phyloP scores from a whole-genome alignment of 1,284 basidiomycete genomes.

The Inonotus obliquus region DNA sequence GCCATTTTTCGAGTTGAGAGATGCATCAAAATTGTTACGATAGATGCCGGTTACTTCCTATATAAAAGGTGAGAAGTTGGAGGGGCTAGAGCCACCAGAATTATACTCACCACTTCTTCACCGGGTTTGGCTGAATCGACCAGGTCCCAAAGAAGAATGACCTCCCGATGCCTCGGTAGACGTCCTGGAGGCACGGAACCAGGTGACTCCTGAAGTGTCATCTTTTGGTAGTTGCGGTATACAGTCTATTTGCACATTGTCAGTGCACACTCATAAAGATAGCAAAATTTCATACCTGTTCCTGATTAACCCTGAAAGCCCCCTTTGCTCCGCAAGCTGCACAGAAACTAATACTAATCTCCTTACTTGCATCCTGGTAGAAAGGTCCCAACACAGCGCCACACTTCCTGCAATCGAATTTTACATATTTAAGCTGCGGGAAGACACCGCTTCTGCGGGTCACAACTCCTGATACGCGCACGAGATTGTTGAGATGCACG shows the following conservation, averaged over 20 bases:
- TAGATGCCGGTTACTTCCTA: constrained; percentile 97
- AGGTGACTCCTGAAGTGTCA: constrained; percentile 98
- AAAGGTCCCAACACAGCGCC: constrained; percentile 92
- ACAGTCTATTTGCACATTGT: constrained; percentile 66
- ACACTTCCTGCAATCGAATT: constrained; percentile 96
- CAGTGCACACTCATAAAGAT: not conserved
- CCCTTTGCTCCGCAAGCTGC: constrained; percentile 92
- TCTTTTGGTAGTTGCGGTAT: constrained; percentile 98
- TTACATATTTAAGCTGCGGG: constrained; percentile 98
- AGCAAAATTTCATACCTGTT: constrained; percentile 56
- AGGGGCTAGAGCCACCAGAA: not conserved
- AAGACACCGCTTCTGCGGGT: constrained; percentile 95
- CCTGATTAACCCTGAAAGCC: constrained; percentile 95
- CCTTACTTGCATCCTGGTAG: constrained; percentile 94
- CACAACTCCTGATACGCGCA: constrained; percentile 96
- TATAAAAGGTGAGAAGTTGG: constrained; percentile 20
- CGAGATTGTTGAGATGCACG: constrained; percentile 89
- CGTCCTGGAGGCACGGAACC: constrained; percentile 97
- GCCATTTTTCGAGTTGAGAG: constrained; percentile 97
- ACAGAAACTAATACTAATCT: constrained; percentile 93
- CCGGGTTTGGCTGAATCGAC: constrained; percentile 98
- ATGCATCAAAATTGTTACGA: constrained; percentile 98
- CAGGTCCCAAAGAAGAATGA: constrained; percentile 95
- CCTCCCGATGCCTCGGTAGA: constrained; percentile 93
- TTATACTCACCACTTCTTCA: constrained; percentile 83